Conservation (phyloP, 495 filamentous ascomycete genomes). For the Halenospora varia region DNA sequence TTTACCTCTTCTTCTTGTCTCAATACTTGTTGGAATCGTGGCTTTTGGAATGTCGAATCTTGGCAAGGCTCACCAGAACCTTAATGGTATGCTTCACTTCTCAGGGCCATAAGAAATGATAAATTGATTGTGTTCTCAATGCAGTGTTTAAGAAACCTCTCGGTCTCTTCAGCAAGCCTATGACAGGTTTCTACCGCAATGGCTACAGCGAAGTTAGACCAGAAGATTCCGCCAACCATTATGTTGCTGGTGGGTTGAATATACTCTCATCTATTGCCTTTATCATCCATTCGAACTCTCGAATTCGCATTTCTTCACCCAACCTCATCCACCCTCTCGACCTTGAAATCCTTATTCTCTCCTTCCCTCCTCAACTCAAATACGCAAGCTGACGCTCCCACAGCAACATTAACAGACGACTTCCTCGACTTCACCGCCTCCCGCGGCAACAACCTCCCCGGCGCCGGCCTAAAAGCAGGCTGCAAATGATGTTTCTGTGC, state of each 20-base stretch:
- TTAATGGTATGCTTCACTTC: constrained; percentile 11
- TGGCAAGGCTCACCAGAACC: constrained; percentile 11
- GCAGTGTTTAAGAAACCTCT: constrained; percentile 56
- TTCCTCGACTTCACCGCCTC: constrained; percentile 57
- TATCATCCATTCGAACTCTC: too few relatives aligned
- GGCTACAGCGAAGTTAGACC: constrained; percentile 53
- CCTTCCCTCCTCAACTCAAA: neutral
- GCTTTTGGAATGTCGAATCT: neutral
- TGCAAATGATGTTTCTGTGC: constrained; percentile 60
- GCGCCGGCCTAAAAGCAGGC: constrained; percentile 46
- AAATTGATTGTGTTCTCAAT: neutral
- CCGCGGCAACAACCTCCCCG: constrained; percentile 52
- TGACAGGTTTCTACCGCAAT: constrained; percentile 57
- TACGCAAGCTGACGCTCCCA: neutral
- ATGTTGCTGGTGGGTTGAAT: constrained; percentile 39
- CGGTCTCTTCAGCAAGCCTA: constrained; percentile 49
- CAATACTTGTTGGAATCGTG: neutral
- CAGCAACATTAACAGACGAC: constrained; percentile 47
- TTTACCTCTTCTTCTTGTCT: neutral
- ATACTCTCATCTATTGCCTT: too few relatives aligned
- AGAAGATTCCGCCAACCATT: constrained; percentile 43
- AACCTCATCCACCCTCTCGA: neutral
- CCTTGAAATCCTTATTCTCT: neutral
- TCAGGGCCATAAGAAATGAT: neutral
- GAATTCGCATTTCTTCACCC: too few relatives aligned